Percentiles rank a stretch among this genome's conserved stretches.
These are phyloP conservation scores for Halenospora varia DNA, from an alignment of 495 filamentous ascomycete species.

Conservation along the genomic window DNA sequence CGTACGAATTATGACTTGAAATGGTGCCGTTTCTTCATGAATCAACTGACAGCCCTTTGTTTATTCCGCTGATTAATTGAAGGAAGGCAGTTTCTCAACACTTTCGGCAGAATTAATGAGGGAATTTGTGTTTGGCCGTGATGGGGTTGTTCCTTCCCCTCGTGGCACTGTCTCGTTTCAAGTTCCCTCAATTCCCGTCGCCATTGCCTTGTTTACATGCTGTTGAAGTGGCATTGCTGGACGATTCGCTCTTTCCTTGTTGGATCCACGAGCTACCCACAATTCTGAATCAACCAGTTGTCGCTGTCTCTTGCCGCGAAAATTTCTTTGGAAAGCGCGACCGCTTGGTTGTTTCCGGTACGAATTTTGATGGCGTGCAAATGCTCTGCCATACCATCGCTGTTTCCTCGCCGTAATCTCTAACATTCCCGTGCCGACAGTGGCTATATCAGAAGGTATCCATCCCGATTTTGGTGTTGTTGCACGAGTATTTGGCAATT, in stretches of 20 bases:
- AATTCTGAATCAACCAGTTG: background rate
- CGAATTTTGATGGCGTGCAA: background rate
- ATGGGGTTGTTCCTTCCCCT: no score
- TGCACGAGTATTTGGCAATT: no score
- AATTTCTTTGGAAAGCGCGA: background rate
- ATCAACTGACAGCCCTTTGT: background rate
- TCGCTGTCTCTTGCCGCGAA: background rate
- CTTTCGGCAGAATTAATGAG: no score
- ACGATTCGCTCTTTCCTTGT: background rate
- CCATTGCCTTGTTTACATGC: no score
- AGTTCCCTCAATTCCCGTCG: no score
- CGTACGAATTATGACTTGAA: no score
- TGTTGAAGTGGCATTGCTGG: no score
- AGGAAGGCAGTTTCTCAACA: no score
- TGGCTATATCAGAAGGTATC: background rate
- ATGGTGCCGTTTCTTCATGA: no score
- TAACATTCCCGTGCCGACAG: background rate
- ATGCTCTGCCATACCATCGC: background rate
- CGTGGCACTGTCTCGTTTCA: no score
- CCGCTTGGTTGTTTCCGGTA: background rate
- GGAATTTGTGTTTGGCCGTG: no score
- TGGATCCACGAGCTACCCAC: background rate
- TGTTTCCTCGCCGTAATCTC: background rate
- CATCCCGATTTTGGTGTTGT: background rate
- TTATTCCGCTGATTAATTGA: background rate